Evolutionary conservation across 805 yeast species (phyloP).

Genomic region (Saccharomycopsis schoenii): DNA sequence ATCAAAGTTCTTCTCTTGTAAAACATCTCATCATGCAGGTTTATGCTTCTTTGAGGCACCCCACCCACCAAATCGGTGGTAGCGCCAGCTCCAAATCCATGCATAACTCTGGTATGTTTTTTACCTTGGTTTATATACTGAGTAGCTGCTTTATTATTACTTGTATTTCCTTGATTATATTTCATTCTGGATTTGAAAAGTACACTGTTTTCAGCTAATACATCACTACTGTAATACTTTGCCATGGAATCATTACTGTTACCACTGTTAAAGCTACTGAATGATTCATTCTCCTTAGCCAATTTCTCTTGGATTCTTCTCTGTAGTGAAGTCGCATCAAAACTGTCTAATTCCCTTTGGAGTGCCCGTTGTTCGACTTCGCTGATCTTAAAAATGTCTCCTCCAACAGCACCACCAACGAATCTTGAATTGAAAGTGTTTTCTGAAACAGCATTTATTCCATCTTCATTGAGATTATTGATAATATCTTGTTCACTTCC

Average conservation of each 20-base stretch:
- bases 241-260: background rate
- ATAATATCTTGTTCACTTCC: background rate
- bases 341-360: conserved; percentile 13
- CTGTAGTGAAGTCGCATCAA: conserved; percentile 11
- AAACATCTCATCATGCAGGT: conserved; percentile 10
- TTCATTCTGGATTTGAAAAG: background rate
- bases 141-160: background rate
- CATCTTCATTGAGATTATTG: too few relatives aligned
- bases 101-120: background rate
- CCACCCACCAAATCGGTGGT: background rate
- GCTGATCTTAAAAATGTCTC: conserved; percentile 3
- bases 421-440: conserved; percentile 2
- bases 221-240: background rate
- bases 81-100: background rate
- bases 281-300: conserved; percentile 8
- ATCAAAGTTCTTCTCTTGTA: conserved; percentile 13
- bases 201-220: background rate
- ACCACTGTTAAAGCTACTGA: background rate
- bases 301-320: conserved; percentile 13
- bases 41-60: background rate
- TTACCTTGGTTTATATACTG: background rate
- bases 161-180: background rate
- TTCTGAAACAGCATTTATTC: conserved; percentile 3
- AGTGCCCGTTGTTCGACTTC: conserved; percentile 9
- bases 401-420: background rate